phyloP scores from a whole-genome alignment of 139 green algal genomes.

The Gonium pectorale region DNA sequence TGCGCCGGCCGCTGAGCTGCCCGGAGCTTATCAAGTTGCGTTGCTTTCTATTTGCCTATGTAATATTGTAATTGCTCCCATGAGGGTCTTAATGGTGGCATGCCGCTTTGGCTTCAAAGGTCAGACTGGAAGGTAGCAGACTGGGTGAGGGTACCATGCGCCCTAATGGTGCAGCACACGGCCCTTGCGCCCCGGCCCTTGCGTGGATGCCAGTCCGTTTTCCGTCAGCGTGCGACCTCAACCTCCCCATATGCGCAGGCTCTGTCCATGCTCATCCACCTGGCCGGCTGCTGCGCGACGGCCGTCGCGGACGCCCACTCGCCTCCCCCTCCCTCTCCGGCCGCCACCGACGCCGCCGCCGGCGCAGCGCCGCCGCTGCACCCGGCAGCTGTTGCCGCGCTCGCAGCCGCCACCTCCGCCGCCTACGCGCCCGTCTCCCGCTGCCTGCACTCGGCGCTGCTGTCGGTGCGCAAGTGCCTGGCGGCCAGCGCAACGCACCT shows the following conservation, averaged over 20 bases:
- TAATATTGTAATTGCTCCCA: too few species aligned
- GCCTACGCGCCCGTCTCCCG: constrained; percentile 16
- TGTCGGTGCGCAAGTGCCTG: constrained; percentile 38
- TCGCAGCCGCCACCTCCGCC: not conserved
- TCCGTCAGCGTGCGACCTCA: too few species aligned
- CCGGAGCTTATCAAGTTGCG: too few species aligned
- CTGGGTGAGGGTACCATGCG: too few species aligned
- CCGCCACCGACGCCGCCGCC: not conserved
- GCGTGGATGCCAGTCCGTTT: too few species aligned
- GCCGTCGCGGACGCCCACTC: constrained; percentile 16
- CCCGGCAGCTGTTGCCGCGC: not conserved
- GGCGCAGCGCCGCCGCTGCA: not conserved
- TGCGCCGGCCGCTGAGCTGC: too few species aligned
- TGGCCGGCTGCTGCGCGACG: constrained; percentile 9
- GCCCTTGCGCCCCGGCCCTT: too few species aligned
- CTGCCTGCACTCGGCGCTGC: not conserved
- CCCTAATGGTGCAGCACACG: too few species aligned
- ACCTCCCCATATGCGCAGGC: not conserved
- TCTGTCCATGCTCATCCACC: not conserved
- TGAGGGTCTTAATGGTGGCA: too few species aligned
- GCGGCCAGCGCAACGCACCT: not conserved
- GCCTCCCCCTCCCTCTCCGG: not conserved
- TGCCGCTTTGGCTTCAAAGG: too few species aligned
- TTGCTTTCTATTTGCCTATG: too few species aligned
- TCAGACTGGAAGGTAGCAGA: too few species aligned